phyloP scores from a whole-genome alignment of 2,329 filamentous ascomycete species.

The Ceratocystis cubensis region DNA sequence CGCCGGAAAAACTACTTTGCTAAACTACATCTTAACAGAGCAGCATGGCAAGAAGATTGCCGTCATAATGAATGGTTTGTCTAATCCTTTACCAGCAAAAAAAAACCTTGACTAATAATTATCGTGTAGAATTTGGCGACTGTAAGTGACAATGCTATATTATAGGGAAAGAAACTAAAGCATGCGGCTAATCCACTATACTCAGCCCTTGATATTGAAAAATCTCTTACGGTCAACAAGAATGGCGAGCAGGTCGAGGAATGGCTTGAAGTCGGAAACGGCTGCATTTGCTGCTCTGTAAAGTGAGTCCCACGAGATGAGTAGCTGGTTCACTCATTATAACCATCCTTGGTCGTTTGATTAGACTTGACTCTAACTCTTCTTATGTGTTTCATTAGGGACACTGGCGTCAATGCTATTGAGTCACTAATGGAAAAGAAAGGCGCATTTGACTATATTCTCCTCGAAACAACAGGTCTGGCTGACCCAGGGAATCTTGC shows the following conservation, averaged over 20 bases:
- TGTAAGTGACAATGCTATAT: conserved; percentile 39
- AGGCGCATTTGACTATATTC: conserved; percentile 91
- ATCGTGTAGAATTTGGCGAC: conserved; percentile 59
- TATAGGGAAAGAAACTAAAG: conserved; percentile 20
- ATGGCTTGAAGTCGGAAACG: conserved; percentile 93
- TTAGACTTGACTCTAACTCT: not conserved
- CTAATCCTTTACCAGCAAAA: not conserved
- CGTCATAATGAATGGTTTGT: conserved; percentile 77
- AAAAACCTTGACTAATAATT: conserved; percentile 20
- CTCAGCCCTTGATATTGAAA: conserved; percentile 82
- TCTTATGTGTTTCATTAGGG: conserved; percentile 37
- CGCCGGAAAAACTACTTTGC: conserved; percentile 83
- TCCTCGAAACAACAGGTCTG: conserved; percentile 89
- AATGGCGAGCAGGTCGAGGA: conserved; percentile 73
- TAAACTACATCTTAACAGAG: conserved; percentile 92
- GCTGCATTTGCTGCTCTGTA: conserved; percentile 94
- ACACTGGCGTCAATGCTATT: conserved; percentile 85
- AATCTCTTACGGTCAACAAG: conserved; percentile 81
- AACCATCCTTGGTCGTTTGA: not conserved
- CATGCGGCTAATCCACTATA: conserved; percentile 9
- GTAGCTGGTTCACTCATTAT: not conserved
- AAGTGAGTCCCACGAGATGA: conserved; percentile 45
- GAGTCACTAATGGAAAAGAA: conserved; percentile 91
- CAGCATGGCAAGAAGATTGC: conserved; percentile 97
- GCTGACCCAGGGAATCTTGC: conserved; percentile 94